Percentiles rank a stretch among this genome's conserved stretches.
Evolutionary conservation across 768 basidiomycete species (phyloP).

Genomic region (Melanogaster broomeanus): DNA sequence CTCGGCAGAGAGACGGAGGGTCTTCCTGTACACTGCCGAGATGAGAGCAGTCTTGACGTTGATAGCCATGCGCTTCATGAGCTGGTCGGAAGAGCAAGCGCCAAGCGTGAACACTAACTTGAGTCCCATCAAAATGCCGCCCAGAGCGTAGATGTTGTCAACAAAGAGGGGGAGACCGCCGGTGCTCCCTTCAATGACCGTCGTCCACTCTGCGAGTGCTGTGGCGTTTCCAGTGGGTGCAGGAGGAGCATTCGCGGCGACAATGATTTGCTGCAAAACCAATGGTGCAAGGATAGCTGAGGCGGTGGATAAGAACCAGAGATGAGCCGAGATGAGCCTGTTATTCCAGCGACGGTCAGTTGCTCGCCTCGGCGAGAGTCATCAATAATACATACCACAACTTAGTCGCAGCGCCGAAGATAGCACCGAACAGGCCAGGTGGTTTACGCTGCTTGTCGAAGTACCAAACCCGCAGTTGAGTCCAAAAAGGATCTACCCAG

Average conservation of each 20-base stretch:
- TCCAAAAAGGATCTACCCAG: constrained; percentile 27
- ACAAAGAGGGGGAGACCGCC: constrained; percentile 31
- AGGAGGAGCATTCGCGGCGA: constrained; percentile 19
- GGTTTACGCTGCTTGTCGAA: constrained; percentile 14
- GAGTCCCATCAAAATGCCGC: constrained; percentile 22
- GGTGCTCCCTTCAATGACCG: constrained; percentile 20
- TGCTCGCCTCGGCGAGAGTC: neutral
- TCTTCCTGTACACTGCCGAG: constrained; percentile 32
- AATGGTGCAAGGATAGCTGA: constrained; percentile 25
- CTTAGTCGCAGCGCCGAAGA: constrained; percentile 15
- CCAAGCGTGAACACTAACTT: constrained; percentile 24
- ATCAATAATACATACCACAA: constrained; percentile 14
- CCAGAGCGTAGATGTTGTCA: constrained; percentile 25
- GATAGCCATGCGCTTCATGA: constrained; percentile 29
- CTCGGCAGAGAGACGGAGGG: constrained; percentile 27
- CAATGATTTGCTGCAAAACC: constrained; percentile 28
- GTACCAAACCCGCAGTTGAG: constrained; percentile 16
- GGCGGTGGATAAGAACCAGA: constrained; percentile 29
- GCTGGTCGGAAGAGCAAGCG: constrained; percentile 30
- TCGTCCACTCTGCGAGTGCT: constrained; percentile 20
- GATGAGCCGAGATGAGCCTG: constrained; percentile 26
- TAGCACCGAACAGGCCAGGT: constrained; percentile 16
- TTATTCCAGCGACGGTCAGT: neutral
- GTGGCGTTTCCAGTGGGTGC: constrained; percentile 20
- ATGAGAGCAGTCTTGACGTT: constrained; percentile 31